These are phyloP conservation scores for Gnomoniopsis sp. DNA, from an alignment of 2,329 filamentous ascomycete genomes.

Conservation along the genomic window DNA sequence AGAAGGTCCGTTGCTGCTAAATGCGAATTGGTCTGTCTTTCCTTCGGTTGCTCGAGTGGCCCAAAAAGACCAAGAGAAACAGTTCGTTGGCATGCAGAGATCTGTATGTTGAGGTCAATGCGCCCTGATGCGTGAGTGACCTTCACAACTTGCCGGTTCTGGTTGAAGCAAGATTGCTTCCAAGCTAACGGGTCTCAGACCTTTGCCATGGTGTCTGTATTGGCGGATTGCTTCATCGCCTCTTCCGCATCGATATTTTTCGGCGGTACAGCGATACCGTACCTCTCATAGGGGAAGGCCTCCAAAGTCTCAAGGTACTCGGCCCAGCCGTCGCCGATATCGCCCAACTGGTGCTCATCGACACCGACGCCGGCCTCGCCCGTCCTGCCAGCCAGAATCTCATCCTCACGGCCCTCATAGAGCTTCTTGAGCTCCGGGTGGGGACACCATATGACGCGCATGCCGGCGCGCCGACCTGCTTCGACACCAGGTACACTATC, in stretches of 20 bases:
- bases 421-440: constrained; percentile 75
- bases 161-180: neutral
- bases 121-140: no score
- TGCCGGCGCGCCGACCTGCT: constrained; percentile 82
- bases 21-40: no score
- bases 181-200: neutral
- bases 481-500: constrained; percentile 93
- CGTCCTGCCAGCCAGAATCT: constrained; percentile 79
- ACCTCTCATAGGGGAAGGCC: constrained; percentile 56
- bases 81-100: no score
- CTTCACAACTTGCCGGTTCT: neutral
- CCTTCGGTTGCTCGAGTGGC: no score
- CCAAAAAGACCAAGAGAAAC: no score
- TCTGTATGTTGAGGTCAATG: no score
- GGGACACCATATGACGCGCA: constrained; percentile 92
- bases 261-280: constrained; percentile 51
- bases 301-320: constrained; percentile 50
- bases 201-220: constrained; percentile 9
- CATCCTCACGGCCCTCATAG: constrained; percentile 70
- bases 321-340: constrained; percentile 59
- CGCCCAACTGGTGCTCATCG: constrained; percentile 53
- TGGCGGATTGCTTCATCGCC: constrained; percentile 38
- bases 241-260: constrained; percentile 39
- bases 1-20: no score
- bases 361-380: constrained; percentile 58